Evolutionary conservation across 2,329 filamentous ascomycete genomes (phyloP).

Genomic region (Talaromyces atroroseus): DNA sequence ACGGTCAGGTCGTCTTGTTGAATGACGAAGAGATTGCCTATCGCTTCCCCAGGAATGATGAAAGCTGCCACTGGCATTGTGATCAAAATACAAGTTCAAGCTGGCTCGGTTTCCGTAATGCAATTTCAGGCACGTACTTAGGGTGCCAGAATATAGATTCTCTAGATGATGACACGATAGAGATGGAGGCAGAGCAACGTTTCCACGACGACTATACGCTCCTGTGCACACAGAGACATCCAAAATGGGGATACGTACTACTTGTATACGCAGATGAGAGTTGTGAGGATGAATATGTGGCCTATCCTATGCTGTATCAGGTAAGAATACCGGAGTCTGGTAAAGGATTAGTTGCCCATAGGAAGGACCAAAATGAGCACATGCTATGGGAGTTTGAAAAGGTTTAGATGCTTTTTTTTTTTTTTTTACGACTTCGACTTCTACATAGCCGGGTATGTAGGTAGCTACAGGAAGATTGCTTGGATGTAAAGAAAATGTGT

Average conservation of each 20-base stretch:
- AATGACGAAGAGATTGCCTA: background rate
- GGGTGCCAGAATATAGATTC: background rate
- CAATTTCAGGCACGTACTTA: background rate
- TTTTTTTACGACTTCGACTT: too few relatives aligned
- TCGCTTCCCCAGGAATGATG: background rate
- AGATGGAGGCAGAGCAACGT: background rate
- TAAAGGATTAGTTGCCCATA: background rate
- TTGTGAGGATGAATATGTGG: background rate
- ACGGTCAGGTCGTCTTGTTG: background rate
- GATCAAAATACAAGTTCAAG: background rate
- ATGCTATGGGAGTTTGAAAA: background rate
- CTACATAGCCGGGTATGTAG: background rate
- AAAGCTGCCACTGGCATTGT: constrained; percentile 1
- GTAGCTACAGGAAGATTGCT: background rate
- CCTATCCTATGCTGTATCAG: background rate
- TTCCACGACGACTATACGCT: background rate
- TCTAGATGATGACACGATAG: too few relatives aligned
- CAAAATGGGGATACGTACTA: background rate
- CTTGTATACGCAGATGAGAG: background rate
- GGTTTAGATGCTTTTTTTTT: background rate
- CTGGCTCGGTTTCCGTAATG: background rate
- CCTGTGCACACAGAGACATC: background rate
- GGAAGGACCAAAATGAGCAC: background rate
- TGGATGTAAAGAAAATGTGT: too few relatives aligned
- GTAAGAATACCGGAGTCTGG: background rate